Evolutionary conservation across 2,329 filamentous ascomycete genomes (phyloP), one percentile per base, ranked within the genome.

Genomic region (Fusarium concolor): DNA sequence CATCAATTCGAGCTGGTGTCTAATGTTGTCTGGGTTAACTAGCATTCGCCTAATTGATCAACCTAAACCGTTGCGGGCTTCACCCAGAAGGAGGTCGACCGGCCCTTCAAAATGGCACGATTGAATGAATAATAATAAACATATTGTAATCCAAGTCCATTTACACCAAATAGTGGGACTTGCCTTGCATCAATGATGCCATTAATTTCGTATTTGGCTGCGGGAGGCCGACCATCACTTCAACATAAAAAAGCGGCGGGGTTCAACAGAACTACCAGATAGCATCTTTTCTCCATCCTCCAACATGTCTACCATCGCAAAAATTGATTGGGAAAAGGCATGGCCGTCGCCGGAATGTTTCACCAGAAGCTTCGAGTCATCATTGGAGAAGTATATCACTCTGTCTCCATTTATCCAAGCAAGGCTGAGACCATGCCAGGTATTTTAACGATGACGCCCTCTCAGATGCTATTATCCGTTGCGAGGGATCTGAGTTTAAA

Each of bases 381-480:
- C 12, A 1, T 6, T 49, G 10, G 26, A 33, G 18, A 33, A 10
- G 43, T 49, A 49, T 39, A 0, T 5, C 15, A 10, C 33, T 0
- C 11, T 0, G 4, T 49, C 6, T 6, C 1, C 3, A 3, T 11
- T 10, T 4, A 1, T 3, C n/a, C n/a, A 20, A 5, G 2, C 3
- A 5, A n/a, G 10, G 4, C 17, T 56, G 9, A 50, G 2, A 1
- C 1, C 3, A 2, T 12, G 4, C 15, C 2, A 67, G 65, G 1
- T 55, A 35, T 5, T 64, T 54, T 11, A 38, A 60, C 6, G 43
- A 39, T 5, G 44, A 41, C 0, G 28, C 15, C 1, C 37, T 67
- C 2, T 67, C 52, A 0, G 63, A 67, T 9, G 44, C 29, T 2
- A 37, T 20, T 1, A 33, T 67, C 12, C 14, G 10, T 9, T 65